These are phyloP conservation scores for Suillus alpinus DNA, from an alignment of 768 basidiomycete genomes.

Conservation along the genomic window DNA sequence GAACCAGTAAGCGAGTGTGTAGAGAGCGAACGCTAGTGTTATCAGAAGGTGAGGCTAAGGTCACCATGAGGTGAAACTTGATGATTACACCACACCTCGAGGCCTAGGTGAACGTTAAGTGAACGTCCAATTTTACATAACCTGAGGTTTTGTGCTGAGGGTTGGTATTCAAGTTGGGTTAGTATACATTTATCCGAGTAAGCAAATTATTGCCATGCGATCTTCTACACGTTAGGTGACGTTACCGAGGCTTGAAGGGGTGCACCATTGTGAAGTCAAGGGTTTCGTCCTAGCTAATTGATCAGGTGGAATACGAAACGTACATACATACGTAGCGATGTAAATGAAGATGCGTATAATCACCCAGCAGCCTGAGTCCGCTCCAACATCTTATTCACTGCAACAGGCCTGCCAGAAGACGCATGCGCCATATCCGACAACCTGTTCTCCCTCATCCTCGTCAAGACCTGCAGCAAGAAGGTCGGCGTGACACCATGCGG, in stretches of 20 bases:
- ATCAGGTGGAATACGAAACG: neutral
- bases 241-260: neutral
- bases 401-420: constrained; percentile 46
- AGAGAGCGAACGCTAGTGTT: neutral
- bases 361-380: constrained; percentile 50
- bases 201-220: neutral
- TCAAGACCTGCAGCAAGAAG: constrained; percentile 53
- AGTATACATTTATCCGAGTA: too few species aligned
- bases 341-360: neutral
- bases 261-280: too few species aligned
- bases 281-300: neutral
- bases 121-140: too few species aligned
- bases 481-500: constrained; percentile 50
- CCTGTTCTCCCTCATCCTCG: constrained; percentile 65
- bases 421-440: constrained; percentile 55
- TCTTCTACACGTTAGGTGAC: neutral
- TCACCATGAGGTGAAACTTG: too few species aligned
- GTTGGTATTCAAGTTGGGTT: too few species aligned
- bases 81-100: too few species aligned
- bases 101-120: too few species aligned
- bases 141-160: too few species aligned
- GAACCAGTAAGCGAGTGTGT: neutral
- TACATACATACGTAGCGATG: neutral
- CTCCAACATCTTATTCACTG: constrained; percentile 72
- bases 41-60: too few species aligned